Base-by-base conservation (phyloP, 148 eudicot genomes). In the Fagopyrum homotropicum region DNA sequence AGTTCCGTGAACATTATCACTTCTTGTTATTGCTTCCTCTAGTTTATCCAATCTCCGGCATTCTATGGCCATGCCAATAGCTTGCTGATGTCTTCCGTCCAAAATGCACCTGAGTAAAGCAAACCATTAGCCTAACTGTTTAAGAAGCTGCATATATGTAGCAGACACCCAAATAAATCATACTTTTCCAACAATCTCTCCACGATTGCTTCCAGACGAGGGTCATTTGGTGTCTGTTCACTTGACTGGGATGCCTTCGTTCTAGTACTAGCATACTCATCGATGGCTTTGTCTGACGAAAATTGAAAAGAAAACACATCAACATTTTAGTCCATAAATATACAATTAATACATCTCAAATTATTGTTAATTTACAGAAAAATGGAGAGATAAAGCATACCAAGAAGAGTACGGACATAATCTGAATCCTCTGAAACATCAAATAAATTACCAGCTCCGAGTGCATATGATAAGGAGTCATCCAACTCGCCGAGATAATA, bases 121-220 rank as follows among this genome's bases (percentile, higher is more conserved):
- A 40, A 64, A 64, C 14, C 40, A 60, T 64, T 64, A 64, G 46
- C 63, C 70, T 64, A 40, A 64, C 70, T 45, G 40, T 35, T 64
- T 64, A 35, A 30, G 17, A 64, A 64, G 7, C 35, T 17, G 40
- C 4, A 29, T 56, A 19, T 56, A 10, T 64, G 45, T 64, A 54
- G 30, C 57, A 74, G 79, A 46, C 16, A 29, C 77, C 14, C 11
- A 12, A 64, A 35, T n/a, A 64, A 64, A 7, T 64, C 70, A 29
- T 90, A 95, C 97, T 95, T 95, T 50, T 92, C 97, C 83, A 95
- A 84, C 92, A 95, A 84, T 79, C 91, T 90, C 87, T 95, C 98
- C 74, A 95, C 98, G 22, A 95, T 92, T 48, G 96, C 98, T 80
- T 95, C 98, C 77, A 95, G 79, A 78, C 96, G 86, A 75, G 96